Evolutionary conservation across 2,329 filamentous ascomycete species (phyloP), one percentile per base, ranked within the genome.

Genomic region (Pseudopithomyces chartarum): DNA sequence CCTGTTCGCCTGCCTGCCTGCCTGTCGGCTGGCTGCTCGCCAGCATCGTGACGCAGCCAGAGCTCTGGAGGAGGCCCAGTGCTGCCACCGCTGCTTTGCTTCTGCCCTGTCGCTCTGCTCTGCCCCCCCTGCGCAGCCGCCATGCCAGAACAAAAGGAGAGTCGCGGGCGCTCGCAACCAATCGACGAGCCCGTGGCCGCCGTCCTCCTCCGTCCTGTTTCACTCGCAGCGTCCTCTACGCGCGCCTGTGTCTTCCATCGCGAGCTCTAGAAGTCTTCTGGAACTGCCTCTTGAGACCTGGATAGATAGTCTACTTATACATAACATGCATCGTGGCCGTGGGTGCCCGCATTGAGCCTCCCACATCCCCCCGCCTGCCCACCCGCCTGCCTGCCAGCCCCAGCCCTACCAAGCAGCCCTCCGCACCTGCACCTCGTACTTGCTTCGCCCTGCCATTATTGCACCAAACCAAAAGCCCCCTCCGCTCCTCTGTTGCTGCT

Each of bases 261-360:
- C 19, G 32, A 22, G 47, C 54, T 57, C 55, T 57, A 45, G 49
- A 50, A 20, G 51, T 48, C 59, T 71, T 71, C 68, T 71, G 64
- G 68, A 71, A 70, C 50, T 45, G 55, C 53, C 65, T 57, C 59
- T 52, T 57, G 59, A 58, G 60, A 67, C 61, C 59, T 12, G 42
- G 23, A 7, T 12, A 26, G 33, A 42, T 33, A 42, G 20, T 13
- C 42, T 6, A 22, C 7, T 29, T 40, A 17, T 34, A 17, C 19
- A 15, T 22, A 42, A 11, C 17, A 3, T 20, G 32, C 45, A 48
- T 36, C 26, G 19, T 34, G 7, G 34, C 45, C 26, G 26, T 40
- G 38, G 17, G 17, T 47, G 43, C 29, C 54, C 39, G 57, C 60
- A 59, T 58, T 56, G 58, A 61, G 52, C 43, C 55, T 57, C 54